These are phyloP conservation scores for Phytophthora rubi DNA, from an alignment of 352 stramenopile genomes.

Conservation along the genomic window DNA sequence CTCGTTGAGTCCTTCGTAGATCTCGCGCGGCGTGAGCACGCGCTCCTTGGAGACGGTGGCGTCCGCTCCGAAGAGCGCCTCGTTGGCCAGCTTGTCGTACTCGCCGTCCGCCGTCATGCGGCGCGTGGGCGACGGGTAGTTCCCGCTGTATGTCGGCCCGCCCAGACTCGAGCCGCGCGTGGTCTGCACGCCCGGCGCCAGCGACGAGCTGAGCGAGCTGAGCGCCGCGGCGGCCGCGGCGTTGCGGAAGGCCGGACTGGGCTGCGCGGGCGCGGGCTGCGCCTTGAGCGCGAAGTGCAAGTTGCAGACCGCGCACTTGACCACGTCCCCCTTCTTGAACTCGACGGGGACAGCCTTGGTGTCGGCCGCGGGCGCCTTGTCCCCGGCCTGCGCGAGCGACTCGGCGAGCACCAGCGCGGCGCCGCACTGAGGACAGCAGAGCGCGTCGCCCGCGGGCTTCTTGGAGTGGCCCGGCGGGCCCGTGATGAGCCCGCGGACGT, in stretches of 20 bases:
- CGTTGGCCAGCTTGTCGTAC: conserved; percentile 76
- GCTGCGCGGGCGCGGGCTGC: conserved; percentile 26
- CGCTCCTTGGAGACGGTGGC: conserved; percentile 42
- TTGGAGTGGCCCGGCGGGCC: conserved; percentile 25
- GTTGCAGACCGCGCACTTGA: conserved; percentile 77
- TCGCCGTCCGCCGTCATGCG: conserved; percentile 78
- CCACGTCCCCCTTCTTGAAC: conserved; percentile 82
- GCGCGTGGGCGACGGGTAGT: conserved; percentile 27
- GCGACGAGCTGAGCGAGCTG: conserved; percentile 71
- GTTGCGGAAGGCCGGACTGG: conserved; percentile 61
- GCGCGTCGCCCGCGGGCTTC: conserved; percentile 31
- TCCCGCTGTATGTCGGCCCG: conserved; percentile 27
- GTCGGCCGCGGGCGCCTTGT: neutral
- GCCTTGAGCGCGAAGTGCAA: conserved; percentile 78
- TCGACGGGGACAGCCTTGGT: conserved; percentile 1
- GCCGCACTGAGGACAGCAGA: conserved; percentile 77
- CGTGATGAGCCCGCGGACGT: conserved; percentile 18
- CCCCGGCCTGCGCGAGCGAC: conserved; percentile 23
- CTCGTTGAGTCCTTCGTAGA: conserved; percentile 95
- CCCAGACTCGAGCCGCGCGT: conserved; percentile 38
- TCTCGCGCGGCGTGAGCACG: conserved; percentile 91
- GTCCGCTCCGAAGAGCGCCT: conserved; percentile 40
- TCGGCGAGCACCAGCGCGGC: conserved; percentile 57
- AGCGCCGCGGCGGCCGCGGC: conserved; percentile 65
- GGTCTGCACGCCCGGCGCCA: conserved; percentile 34